These are phyloP conservation scores for Lunasporangiospora selenospora DNA, from an alignment of 192 early-diverging fungal genomes.

Conservation along the genomic window DNA sequence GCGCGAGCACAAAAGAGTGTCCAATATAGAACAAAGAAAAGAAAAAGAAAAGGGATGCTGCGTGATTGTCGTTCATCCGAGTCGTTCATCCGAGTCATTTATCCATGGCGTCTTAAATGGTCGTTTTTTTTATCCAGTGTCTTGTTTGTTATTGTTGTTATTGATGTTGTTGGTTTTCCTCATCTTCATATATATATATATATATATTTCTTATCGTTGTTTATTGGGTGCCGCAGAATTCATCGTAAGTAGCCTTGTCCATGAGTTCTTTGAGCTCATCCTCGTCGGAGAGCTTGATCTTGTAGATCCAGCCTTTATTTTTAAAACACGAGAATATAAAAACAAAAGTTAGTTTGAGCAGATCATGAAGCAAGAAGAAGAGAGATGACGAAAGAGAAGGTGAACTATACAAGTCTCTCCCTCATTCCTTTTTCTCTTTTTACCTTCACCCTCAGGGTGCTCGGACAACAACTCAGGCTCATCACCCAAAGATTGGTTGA, in stretches of 20 bases:
- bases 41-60: not conserved
- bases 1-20: not conserved
- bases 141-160: no score
- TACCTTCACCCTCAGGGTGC: conserved; percentile 76
- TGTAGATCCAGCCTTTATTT: conserved; percentile 86
- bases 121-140: no score
- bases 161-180: no score
- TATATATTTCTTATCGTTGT: no score
- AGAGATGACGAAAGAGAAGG: not conserved
- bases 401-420: not conserved
- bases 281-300: conserved; percentile 79
- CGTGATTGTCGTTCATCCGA: not conserved
- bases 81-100: no score
- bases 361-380: not conserved
- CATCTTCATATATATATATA: no score
- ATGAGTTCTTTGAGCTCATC: conserved; percentile 77
- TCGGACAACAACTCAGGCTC: conserved; percentile 85
- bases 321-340: conserved; percentile 7
- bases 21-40: not conserved
- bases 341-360: conserved; percentile 4
- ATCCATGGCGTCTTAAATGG: no score
- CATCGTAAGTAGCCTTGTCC: conserved; percentile 72
- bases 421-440: conserved; percentile 4
- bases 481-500: conserved; percentile 69
- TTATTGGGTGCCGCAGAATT: conserved; percentile 62